Percentiles rank a stretch among this genome's conserved stretches.
These are phyloP conservation scores for Apiospora pterosperma DNA, from an alignment of 2,329 filamentous ascomycete species.

Conservation along the genomic window DNA sequence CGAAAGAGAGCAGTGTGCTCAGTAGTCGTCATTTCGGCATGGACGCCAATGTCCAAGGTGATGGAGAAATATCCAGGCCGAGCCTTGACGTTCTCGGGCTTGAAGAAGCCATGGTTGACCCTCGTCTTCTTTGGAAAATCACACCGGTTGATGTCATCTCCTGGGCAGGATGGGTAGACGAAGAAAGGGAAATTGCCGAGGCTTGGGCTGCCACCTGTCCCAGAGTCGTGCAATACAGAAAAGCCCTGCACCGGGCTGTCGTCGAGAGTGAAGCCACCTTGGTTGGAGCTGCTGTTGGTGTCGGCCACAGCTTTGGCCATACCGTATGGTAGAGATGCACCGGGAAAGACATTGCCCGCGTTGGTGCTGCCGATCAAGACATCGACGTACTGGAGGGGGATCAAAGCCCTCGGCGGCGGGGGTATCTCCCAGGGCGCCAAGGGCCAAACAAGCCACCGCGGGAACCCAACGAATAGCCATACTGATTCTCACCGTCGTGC, in stretches of 20 bases:
- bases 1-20: conserved; percentile 64
- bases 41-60: conserved; percentile 52
- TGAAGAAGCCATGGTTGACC: conserved; percentile 39
- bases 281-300: conserved; percentile 48
- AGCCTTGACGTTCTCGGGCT: conserved; percentile 49
- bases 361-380: conserved; percentile 51
- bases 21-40: conserved; percentile 64
- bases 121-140: conserved; percentile 49
- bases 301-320: conserved; percentile 59
- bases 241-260: conserved; percentile 49
- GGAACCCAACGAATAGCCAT: not conserved
- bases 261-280: conserved; percentile 55
- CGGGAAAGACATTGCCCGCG: conserved; percentile 44
- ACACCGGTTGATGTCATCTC: conserved; percentile 60
- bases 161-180: conserved; percentile 58
- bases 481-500: not conserved
- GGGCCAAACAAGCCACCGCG: not conserved
- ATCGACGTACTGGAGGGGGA: conserved; percentile 42
- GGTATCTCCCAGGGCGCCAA: not conserved
- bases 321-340: conserved; percentile 33
- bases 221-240: conserved; percentile 56
- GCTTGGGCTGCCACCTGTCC: conserved; percentile 56
- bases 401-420: conserved; percentile 20
- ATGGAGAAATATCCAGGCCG: conserved; percentile 65
- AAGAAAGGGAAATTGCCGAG: conserved; percentile 74